Percentiles rank a stretch among this genome's conserved stretches.
These are phyloP conservation scores for Purpureocillium lavendulum DNA, from an alignment of 2,329 filamentous ascomycete species.

Conservation along the genomic window DNA sequence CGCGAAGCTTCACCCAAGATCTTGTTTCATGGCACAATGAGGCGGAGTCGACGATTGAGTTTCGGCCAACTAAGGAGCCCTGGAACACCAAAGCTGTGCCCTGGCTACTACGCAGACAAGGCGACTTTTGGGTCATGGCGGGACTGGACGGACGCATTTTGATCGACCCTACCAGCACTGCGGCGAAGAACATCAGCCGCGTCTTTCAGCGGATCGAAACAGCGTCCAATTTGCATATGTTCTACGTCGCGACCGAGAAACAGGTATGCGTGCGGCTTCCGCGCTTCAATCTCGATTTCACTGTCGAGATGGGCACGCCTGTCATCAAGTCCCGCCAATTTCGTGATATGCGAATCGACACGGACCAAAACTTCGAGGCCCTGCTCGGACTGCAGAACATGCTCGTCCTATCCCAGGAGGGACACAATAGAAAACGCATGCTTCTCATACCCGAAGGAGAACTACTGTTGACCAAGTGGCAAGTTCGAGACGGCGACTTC, in stretches of 20 bases:
- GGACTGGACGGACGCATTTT: neutral
- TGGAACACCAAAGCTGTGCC: conserved; percentile 15
- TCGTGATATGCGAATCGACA: conserved; percentile 39
- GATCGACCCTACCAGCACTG: neutral
- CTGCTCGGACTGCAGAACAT: conserved; percentile 40
- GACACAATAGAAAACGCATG: conserved; percentile 17
- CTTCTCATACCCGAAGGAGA: conserved; percentile 28
- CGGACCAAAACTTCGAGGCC: conserved; percentile 34
- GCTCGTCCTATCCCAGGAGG: conserved; percentile 33
- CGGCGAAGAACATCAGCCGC: neutral
- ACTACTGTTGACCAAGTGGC: no score
- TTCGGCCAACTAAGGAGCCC: conserved; percentile 15
- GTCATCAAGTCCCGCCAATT: conserved; percentile 38
- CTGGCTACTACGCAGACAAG: conserved; percentile 13
- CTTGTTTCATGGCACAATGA: conserved; percentile 38
- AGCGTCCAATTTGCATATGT: neutral
- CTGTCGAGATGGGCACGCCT: conserved; percentile 14
- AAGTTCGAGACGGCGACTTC: no score
- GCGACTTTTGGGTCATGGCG: conserved; percentile 14
- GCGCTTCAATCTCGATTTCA: conserved; percentile 38
- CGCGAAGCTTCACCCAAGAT: conserved; percentile 27
- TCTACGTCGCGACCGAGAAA: neutral
- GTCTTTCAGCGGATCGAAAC: neutral
- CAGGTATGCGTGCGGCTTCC: conserved; percentile 34
- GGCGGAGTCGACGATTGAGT: conserved; percentile 17